Percentiles rank a stretch among this genome's conserved stretches.
phyloP scores from a whole-genome alignment of 2,329 filamentous ascomycete species.

The Fusarium sp. region DNA sequence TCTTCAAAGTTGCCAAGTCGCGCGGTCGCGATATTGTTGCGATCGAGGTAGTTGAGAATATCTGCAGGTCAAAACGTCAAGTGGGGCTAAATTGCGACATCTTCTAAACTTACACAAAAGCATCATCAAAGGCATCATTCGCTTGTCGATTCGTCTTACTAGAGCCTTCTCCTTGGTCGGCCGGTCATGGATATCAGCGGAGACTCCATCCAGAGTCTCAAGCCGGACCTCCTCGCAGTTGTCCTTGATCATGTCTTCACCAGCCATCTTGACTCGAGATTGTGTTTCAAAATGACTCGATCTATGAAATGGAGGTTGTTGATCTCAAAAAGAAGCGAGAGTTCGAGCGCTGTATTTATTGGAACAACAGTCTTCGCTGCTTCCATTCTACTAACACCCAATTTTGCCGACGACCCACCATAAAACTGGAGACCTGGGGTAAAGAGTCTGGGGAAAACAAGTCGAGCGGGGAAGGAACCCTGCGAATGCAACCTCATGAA shows the following conservation, averaged over 20 bases:
- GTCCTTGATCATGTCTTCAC: conserved; percentile 7
- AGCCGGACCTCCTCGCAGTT: neutral
- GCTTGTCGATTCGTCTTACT: conserved; percentile 8
- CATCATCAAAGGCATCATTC: conserved; percentile 29
- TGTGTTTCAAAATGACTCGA: no score
- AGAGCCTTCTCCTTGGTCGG: conserved; percentile 1
- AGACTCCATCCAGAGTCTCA: neutral
- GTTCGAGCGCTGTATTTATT: neutral
- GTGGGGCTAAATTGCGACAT: neutral
- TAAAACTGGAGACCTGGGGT: neutral
- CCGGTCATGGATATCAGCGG: neutral
- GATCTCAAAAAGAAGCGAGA: neutral
- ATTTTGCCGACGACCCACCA: neutral
- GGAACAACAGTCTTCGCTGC: no score
- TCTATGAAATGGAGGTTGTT: no score
- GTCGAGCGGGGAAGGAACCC: conserved; percentile 8
- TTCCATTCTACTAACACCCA: no score
- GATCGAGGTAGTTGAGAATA: conserved; percentile 12
- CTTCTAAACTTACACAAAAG: neutral
- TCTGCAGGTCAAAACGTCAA: neutral
- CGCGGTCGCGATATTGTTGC: conserved; percentile 28
- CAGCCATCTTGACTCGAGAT: neutral
- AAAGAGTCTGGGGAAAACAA: conserved; percentile 4
- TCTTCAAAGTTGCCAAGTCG: conserved; percentile 19
- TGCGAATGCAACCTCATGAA: neutral